Conservation (phyloP, 176 grass and related monocot genomes). For the Echinochloa phyllopogon region DNA sequence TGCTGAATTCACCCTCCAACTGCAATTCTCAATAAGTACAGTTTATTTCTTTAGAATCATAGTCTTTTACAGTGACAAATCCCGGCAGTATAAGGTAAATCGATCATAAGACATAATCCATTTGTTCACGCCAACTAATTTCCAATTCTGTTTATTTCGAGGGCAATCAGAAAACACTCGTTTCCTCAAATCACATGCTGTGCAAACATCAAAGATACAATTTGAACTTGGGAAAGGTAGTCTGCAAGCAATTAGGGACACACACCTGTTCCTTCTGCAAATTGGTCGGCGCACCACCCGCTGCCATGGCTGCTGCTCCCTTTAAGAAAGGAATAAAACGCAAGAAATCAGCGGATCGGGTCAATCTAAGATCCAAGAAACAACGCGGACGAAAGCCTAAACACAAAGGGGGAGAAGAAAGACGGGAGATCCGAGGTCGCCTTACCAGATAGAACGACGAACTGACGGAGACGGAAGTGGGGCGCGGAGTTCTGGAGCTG, state of each 20-base stretch:
- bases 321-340: background rate
- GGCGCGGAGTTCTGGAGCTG: background rate
- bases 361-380: background rate
- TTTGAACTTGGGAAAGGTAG: background rate
- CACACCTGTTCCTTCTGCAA: slow-evolving; percentile 48
- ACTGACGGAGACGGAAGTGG: background rate
- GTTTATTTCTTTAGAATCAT: background rate
- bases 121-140: background rate
- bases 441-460: background rate
- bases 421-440: background rate
- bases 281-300: slow-evolving; percentile 20
- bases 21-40: background rate
- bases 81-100: background rate
- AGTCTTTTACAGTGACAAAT: background rate
- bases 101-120: background rate
- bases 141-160: background rate
- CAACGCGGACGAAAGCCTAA: background rate
- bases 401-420: background rate
- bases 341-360: background rate
- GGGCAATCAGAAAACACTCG: background rate
- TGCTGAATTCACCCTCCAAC: background rate
- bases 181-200: background rate
- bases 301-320: slow-evolving; percentile 22
- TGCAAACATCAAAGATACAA: background rate
- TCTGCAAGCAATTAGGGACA: background rate